These are phyloP conservation scores for Boletus eberwhitei DNA, from an alignment of 768 basidiomycete species.

Conservation along the genomic window DNA sequence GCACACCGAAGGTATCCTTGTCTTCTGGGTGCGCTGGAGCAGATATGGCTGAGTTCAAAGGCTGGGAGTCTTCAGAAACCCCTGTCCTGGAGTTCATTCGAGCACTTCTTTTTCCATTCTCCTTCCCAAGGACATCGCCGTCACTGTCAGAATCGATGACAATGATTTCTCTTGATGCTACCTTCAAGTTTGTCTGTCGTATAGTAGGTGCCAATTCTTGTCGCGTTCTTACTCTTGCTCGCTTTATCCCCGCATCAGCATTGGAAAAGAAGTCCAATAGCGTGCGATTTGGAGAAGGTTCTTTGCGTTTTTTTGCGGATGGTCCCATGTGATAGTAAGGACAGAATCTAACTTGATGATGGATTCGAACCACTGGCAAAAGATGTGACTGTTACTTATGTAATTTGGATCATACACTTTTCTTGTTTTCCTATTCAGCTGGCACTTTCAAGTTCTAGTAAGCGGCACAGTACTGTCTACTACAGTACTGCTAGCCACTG, in stretches of 20 bases:
- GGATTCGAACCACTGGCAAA: too few relatives aligned
- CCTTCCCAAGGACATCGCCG: conserved; percentile 7
- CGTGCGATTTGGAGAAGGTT: conserved; percentile 35
- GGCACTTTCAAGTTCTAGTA: too few relatives aligned
- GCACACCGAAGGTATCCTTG: conserved; percentile 19
- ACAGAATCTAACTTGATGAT: too few relatives aligned
- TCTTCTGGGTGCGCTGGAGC: neutral
- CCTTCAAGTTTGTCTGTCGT: neutral
- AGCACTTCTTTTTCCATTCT: neutral
- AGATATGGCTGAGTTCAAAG: neutral
- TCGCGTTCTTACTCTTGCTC: conserved; percentile 12
- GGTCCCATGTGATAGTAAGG: conserved; percentile 26
- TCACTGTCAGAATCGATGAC: conserved; percentile 66
- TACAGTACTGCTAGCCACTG: too few relatives aligned
- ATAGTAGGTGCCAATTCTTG: neutral
- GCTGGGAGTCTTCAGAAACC: neutral
- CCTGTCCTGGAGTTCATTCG: neutral
- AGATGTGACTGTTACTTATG: too few relatives aligned
- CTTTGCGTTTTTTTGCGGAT: conserved; percentile 35
- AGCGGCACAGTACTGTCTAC: too few relatives aligned
- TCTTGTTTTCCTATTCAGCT: too few relatives aligned
- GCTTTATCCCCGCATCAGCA: conserved; percentile 20
- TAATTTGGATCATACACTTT: too few relatives aligned
- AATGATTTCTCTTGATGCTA: conserved; percentile 42
- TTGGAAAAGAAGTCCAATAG: conserved; percentile 46